Base-by-base conservation (phyloP, 352 stramenopile genomes). In the Aphanomyces invadans region DNA sequence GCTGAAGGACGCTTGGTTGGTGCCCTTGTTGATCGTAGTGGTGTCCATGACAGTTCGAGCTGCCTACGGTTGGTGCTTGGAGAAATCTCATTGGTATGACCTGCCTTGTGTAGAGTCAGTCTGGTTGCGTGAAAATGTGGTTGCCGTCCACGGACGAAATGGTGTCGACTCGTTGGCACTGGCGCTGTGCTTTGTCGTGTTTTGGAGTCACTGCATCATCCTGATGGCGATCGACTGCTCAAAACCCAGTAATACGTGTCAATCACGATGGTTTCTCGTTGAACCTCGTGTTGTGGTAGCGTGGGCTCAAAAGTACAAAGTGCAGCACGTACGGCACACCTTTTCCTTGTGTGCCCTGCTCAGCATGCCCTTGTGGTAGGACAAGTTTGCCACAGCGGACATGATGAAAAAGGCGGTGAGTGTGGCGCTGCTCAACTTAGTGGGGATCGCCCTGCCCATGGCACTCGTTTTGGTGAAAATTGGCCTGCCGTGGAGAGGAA, bases 291-390 rank as follows among this genome's bases (percentile, higher is more conserved):
- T n/a, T n/a, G n/a, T n/a, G n/a, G n/a, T 57, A 67, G 38, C 1
- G 49, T 67, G 60, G 60, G 60, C 49, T 9, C 21, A 44, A 25
- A 21, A 59, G 29, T 67, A 67, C 11, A 67, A 67, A 29, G 32
- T 67, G 15, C 60, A 67, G n/a, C n/a, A n/a, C n/a, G n/a, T n/a
- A n/a, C n/a, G n/a, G n/a, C n/a, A n/a, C n/a, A n/a, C n/a, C n/a
- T n/a, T n/a, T n/a, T n/a, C n/a, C n/a, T n/a, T n/a, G n/a, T n/a
- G n/a, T n/a, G n/a, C n/a, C n/a, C n/a, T n/a, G n/a, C n/a, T n/a
- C n/a, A n/a, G n/a, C n/a, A n/a, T n/a, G 5, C 33, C 12, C 26
- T 0, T 56, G n/a, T n/a, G n/a, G n/a, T n/a, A 67, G 60, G 60
- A 57, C 39, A 67, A 67, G 60, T 36, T 48, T 38, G 60, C 57